These are phyloP conservation scores for Bacidia rubella DNA, from an alignment of 495 filamentous ascomycete genomes.

Conservation along the genomic window DNA sequence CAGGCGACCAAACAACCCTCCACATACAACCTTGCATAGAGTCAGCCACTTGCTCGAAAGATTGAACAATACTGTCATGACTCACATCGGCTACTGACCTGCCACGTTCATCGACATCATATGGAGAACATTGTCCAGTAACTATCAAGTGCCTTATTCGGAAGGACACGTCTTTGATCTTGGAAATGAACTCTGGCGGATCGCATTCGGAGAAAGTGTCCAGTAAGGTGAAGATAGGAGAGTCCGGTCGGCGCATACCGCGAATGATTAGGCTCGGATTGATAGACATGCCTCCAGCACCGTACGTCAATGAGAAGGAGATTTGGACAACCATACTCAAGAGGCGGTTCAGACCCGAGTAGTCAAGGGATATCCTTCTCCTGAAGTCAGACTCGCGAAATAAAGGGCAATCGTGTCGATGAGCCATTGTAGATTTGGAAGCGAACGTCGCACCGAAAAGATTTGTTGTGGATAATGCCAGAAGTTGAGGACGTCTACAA, in stretches of 20 bases:
- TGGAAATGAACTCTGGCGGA: neutral
- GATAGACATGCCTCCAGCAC: neutral
- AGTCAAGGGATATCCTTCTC: neutral
- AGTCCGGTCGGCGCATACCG: neutral
- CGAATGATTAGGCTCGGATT: neutral
- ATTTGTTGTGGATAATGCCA: neutral
- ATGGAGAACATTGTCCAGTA: neutral
- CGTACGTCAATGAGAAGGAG: neutral
- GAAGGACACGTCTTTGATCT: neutral
- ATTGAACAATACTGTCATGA: neutral
- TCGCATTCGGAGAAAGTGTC: neutral
- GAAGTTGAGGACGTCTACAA: neutral
- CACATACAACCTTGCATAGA: neutral
- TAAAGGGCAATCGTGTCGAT: neutral
- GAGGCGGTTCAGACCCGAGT: neutral
- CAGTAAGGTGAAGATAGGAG: neutral
- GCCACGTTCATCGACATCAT: neutral
- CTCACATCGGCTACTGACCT: neutral
- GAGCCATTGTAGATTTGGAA: neutral
- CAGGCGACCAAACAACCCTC: neutral
- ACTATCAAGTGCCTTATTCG: neutral
- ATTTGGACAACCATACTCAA: neutral
- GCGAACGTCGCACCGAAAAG: neutral
- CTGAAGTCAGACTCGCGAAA: neutral
- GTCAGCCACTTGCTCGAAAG: neutral